Evolutionary conservation across 2,329 filamentous ascomycete species (phyloP).

Genomic region (Stagonosporopsis cucurbitacearum): DNA sequence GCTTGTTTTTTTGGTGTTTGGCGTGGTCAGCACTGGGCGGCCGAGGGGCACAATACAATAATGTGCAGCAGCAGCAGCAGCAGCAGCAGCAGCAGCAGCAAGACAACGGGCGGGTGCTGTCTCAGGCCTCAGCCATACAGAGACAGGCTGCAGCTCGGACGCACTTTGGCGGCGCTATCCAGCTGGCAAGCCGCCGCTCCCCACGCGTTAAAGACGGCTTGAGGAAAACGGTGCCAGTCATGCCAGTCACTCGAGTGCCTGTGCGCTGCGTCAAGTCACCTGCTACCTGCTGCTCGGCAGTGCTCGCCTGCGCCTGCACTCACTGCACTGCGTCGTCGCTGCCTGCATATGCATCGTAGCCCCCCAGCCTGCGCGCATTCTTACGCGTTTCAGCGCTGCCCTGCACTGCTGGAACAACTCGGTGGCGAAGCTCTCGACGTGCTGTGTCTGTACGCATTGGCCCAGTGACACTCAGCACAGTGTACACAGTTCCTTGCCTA

Average conservation of each 20-base stretch:
- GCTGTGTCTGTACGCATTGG: too few species aligned
- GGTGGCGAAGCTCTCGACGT: constrained; percentile 17
- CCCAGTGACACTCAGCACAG: constrained; percentile 1
- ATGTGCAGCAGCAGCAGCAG: too few species aligned
- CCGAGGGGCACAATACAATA: constrained; percentile 11
- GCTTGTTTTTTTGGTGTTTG: constrained; percentile 10
- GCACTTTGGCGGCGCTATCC: constrained; percentile 11
- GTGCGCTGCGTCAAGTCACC: constrained; percentile 8
- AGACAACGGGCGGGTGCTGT: constrained; percentile 2
- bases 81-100: too few species aligned
- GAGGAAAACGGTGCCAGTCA: not conserved
- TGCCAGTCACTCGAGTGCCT: not conserved
- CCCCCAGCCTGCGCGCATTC: constrained; percentile 18
- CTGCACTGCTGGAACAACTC: constrained; percentile 5
- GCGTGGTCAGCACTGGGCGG: constrained; percentile 6
- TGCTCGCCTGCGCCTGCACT: not conserved
- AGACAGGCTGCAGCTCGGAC: constrained; percentile 14
- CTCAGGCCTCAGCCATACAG: not conserved
- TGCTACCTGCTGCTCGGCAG: not conserved
- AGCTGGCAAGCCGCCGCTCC: constrained; percentile 8
- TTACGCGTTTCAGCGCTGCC: constrained; percentile 20
- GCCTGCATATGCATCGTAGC: constrained; percentile 11
- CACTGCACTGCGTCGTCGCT: not conserved
- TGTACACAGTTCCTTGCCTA: too few species aligned
- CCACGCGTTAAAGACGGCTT: constrained; percentile 1